phyloP scores from a whole-genome alignment of 2,329 filamentous ascomycete genomes.

The Penicillium concentricum region DNA sequence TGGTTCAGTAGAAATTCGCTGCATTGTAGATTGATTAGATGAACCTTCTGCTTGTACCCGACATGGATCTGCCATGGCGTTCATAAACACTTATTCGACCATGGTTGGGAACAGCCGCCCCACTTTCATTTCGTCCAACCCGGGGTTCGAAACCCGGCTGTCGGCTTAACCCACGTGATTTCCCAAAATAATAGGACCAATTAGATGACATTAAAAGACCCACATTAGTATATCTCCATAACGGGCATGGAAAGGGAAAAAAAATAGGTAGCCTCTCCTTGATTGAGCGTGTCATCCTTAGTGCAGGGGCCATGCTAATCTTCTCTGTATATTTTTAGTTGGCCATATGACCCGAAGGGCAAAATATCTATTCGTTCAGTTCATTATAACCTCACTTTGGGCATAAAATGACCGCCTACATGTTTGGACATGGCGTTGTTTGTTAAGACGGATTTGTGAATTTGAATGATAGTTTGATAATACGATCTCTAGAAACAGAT shows the following conservation, averaged over 20 bases:
- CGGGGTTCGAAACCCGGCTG: neutral
- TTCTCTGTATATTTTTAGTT: conserved; percentile 71
- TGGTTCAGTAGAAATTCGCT: neutral
- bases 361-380: neutral
- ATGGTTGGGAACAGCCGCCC: neutral
- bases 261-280: conserved; percentile 66
- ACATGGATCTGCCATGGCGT: neutral
- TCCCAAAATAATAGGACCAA: neutral
- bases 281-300: conserved; percentile 92
- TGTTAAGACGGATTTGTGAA: neutral
- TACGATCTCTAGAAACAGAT: neutral
- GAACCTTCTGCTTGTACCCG: neutral
- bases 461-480: neutral
- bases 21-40: neutral
- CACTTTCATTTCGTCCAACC: neutral
- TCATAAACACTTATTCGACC: neutral
- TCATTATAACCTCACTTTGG: neutral
- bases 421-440: neutral
- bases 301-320: conserved; percentile 81
- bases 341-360: conserved; percentile 57
- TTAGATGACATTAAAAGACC: neutral
- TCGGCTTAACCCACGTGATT: no score
- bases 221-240: neutral
- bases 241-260: neutral
- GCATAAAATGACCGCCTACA: neutral